These are phyloP conservation scores for Phaseolus lunatus DNA, from an alignment of 306 rosid genomes.

Conservation along the genomic window DNA sequence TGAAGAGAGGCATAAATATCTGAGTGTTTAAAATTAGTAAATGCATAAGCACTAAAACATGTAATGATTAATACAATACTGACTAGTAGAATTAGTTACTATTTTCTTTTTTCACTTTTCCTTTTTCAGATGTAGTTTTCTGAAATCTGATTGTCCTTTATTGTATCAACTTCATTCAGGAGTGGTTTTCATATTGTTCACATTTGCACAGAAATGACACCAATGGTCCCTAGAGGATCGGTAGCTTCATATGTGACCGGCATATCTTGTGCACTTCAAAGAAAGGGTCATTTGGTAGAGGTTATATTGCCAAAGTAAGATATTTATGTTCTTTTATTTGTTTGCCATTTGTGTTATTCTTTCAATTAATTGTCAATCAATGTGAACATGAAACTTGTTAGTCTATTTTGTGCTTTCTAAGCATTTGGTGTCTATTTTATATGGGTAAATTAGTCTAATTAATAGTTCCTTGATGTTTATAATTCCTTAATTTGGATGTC, in stretches of 20 bases:
- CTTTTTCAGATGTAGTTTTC: not conserved
- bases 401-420: conserved; percentile 30
- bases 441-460: not conserved
- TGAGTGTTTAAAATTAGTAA: conserved; percentile 10
- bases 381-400: conserved; percentile 26
- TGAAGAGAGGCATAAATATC: not conserved
- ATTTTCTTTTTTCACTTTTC: conserved; percentile 1
- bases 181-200: conserved; percentile 78
- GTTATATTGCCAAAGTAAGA: conserved; percentile 89
- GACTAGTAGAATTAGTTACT: not conserved
- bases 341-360: conserved; percentile 23
- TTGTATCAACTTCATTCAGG: conserved; percentile 62
- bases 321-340: conserved; percentile 29
- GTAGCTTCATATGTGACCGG: conserved; percentile 87
- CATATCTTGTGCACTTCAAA: conserved; percentile 83
- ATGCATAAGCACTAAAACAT: conserved; percentile 2
- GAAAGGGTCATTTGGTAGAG: conserved; percentile 90
- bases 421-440: conserved; percentile 19
- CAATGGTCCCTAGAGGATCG: conserved; percentile 75
- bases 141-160: conserved; percentile 47
- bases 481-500: conserved; percentile 40
- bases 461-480: conserved; percentile 21
- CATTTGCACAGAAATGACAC: conserved; percentile 91
- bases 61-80: not conserved
- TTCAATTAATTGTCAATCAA: conserved; percentile 27